Evolutionary conservation across 352 stramenopile species (phyloP).

Genomic region (Elongisporangium prolatum): DNA sequence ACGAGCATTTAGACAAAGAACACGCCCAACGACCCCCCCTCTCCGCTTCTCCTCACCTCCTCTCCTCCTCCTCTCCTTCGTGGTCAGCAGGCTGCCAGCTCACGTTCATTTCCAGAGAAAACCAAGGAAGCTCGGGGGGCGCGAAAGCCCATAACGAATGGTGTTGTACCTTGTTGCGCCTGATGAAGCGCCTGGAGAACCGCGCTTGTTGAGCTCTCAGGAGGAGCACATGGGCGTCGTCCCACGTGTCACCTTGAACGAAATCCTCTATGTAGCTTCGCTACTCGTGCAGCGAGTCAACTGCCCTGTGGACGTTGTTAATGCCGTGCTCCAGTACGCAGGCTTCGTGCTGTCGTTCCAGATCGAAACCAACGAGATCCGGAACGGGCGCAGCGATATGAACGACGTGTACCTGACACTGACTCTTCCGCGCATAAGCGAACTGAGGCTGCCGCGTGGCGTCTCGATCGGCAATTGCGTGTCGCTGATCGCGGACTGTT

Average conservation of each 20-base stretch:
- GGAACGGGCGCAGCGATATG: constrained; percentile 31
- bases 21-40: too few relatives aligned
- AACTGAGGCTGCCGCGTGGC: constrained; percentile 34
- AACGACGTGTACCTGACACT: constrained; percentile 54
- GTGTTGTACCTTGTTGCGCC: neutral
- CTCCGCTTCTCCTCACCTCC: neutral
- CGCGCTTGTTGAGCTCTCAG: neutral
- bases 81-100: neutral
- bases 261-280: constrained; percentile 40
- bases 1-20: neutral
- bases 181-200: neutral
- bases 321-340: constrained; percentile 46
- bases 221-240: neutral
- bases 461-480: constrained; percentile 32
- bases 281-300: constrained; percentile 25
- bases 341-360: constrained; percentile 50
- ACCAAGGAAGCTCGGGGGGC: neutral
- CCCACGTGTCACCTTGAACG: constrained; percentile 8
- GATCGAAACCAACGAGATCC: constrained; percentile 21
- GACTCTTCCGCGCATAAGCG: constrained; percentile 24
- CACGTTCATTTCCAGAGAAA: neutral
- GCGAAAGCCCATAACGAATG: neutral
- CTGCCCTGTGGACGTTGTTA: constrained; percentile 34
- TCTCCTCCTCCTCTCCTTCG: neutral
- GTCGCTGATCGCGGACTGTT: constrained; percentile 44